Percentiles rank a stretch among this genome's conserved stretches.
Evolutionary conservation across 75 land plant species (phyloP).

Genomic region (Ceratopteris richardii): DNA sequence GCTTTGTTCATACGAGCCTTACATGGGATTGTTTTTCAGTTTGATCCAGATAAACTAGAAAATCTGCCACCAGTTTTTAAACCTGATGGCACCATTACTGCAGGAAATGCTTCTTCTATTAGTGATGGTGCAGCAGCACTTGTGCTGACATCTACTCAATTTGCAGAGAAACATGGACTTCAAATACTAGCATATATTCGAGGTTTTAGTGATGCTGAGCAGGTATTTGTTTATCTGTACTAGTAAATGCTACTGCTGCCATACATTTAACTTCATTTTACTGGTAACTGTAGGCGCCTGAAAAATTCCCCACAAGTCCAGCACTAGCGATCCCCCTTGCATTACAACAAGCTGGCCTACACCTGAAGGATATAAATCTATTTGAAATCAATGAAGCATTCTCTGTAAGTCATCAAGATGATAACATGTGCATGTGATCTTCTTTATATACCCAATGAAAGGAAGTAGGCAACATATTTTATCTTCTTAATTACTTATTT

Average conservation of each 20-base stretch:
- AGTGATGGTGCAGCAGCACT: conserved; percentile 40
- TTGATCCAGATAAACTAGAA: conserved; percentile 29
- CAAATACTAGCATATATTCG: conserved; percentile 18
- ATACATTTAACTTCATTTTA: no score
- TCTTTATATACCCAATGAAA: not conserved
- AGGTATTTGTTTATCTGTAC: conserved; percentile 7
- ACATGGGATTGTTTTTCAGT: conserved; percentile 11
- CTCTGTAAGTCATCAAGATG: conserved; percentile 25
- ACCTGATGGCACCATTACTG: conserved; percentile 26
- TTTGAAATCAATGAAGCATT: conserved; percentile 42
- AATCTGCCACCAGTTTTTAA: conserved; percentile 27
- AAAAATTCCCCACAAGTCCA: conserved; percentile 30
- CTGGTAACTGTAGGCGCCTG: conserved; percentile 16
- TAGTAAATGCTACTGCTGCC: not conserved
- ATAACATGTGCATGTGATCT: not conserved
- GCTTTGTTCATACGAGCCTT: not conserved
- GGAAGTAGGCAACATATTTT: no score
- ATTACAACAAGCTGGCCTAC: conserved; percentile 24
- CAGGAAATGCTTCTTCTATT: conserved; percentile 29
- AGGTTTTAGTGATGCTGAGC: conserved; percentile 32
- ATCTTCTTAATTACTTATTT: no score
- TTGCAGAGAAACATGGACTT: conserved; percentile 21
- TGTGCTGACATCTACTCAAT: conserved; percentile 17
- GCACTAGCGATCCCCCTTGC: conserved; percentile 32
- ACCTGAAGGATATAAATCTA: conserved; percentile 14